These are phyloP conservation scores for Cordia subcordata DNA, from an alignment of 257 asterid genomes.

Conservation along the genomic window DNA sequence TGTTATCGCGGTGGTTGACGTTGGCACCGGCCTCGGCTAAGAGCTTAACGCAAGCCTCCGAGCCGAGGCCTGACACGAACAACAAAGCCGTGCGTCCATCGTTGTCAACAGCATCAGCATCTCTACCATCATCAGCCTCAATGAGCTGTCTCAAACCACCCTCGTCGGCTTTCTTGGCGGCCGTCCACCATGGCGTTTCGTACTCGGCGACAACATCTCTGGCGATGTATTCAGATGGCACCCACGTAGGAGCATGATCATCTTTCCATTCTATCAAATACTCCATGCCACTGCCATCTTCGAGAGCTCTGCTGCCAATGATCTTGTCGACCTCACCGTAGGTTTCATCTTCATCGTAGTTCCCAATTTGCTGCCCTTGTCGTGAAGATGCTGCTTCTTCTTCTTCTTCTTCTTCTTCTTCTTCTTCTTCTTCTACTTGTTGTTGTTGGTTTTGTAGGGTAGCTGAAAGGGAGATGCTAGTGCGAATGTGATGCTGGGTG, in stretches of 20 bases:
- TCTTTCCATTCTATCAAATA: slow-evolving; percentile 91
- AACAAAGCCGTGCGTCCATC: slow-evolving; percentile 83
- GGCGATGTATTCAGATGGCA: slow-evolving; percentile 81
- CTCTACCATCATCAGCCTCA: slow-evolving; percentile 56
- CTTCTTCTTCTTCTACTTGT: slow-evolving; percentile 2
- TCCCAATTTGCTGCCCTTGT: slow-evolving; percentile 32
- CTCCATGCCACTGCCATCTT: slow-evolving; percentile 61
- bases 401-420: not conserved
- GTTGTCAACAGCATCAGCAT: slow-evolving; percentile 67
- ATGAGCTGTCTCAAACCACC: slow-evolving; percentile 38
- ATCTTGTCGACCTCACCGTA: slow-evolving; percentile 81
- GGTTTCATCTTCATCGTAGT: slow-evolving; percentile 54
- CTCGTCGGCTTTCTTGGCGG: slow-evolving; percentile 71
- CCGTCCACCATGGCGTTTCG: slow-evolving; percentile 95
- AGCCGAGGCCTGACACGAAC: slow-evolving; percentile 88
- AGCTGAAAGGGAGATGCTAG: slow-evolving; percentile 36
- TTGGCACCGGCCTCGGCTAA: slow-evolving; percentile 73
- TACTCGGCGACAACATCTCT: slow-evolving; percentile 78
- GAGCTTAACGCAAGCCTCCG: slow-evolving; percentile 63
- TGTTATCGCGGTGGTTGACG: slow-evolving; percentile 48
- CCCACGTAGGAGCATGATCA: slow-evolving; percentile 91
- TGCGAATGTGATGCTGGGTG: not conserved
- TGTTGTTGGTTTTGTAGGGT: slow-evolving; percentile 48
- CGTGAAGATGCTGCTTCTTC: slow-evolving; percentile 9
- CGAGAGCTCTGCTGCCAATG: slow-evolving; percentile 65